phyloP scores from a whole-genome alignment of 768 basidiomycete species.

The Termitomyces sp. region DNA sequence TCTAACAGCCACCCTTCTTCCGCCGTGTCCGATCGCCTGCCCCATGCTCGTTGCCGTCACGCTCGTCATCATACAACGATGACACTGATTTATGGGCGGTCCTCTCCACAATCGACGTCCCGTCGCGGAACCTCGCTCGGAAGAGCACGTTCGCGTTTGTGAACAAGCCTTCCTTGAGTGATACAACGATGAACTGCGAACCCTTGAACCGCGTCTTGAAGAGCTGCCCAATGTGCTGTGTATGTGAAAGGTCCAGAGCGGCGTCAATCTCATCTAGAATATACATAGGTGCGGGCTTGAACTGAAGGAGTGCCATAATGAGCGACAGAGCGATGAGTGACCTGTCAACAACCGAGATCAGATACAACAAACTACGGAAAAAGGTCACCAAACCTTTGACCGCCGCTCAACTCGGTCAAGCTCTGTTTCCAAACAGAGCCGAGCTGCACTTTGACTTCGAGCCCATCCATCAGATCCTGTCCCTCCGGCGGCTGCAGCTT shows the following conservation, averaged over 20 bases:
- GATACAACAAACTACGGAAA: neutral
- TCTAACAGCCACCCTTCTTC: conserved; percentile 16
- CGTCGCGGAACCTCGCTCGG: conserved; percentile 88
- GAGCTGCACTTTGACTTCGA: conserved; percentile 95
- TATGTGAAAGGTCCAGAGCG: conserved; percentile 91
- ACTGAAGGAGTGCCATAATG: conserved; percentile 98
- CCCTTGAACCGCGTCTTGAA: conserved; percentile 97
- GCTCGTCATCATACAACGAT: conserved; percentile 29
- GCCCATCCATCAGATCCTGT: conserved; percentile 88
- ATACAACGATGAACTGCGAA: conserved; percentile 97
- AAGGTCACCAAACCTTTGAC: conserved; percentile 73
- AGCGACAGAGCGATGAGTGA: conserved; percentile 96
- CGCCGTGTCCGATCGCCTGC: conserved; percentile 23
- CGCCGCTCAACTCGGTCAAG: conserved; percentile 94
- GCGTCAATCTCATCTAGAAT: conserved; percentile 99
- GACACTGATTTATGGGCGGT: conserved; percentile 65
- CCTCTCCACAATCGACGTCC: conserved; percentile 85
- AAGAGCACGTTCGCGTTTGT: conserved; percentile 97
- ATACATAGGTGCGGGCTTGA: conserved; percentile 99
- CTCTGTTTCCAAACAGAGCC: conserved; percentile 98
- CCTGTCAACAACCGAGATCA: conserved; percentile 32
- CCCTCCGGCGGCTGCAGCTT: conserved; percentile 93
- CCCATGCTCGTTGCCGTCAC: conserved; percentile 21
- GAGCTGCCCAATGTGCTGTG: conserved; percentile 96
- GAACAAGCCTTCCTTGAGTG: conserved; percentile 94